Evolutionary conservation across 2,329 filamentous ascomycete genomes (phyloP), one percentile per base, ranked within the genome.

Genomic region (Phyllosticta citribraziliensis): DNA sequence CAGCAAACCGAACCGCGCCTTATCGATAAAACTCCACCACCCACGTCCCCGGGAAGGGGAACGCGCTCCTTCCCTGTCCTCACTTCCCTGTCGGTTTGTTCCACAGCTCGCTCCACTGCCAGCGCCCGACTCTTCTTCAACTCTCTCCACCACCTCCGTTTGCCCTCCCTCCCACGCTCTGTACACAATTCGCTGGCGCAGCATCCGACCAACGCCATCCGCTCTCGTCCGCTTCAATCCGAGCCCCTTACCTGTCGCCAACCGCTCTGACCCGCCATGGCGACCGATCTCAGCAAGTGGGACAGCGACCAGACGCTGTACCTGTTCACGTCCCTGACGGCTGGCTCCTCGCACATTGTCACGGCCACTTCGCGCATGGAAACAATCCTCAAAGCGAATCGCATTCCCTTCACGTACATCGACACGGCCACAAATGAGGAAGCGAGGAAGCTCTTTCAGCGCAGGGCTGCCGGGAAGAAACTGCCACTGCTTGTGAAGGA

Each of bases 281-380:
- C 74, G 70, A 63, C 68, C 54, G 76, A 78, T 61, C 73, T 80
- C 64, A 70, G 69, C 61, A 70, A 72, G 63, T 78, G 75, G 65
- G 78, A 80, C 63, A 74, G 73, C 62, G 77, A 79, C 66, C 74
- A 74, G 2, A 74, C 74, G 14, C 85, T 99, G 64, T 99, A 94
- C 79, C 88, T 99, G 69, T 97, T 95, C 78, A 97, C 94, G 63
- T 97, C 93, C 58, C 82, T 99, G 61, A 97, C 94, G 20, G 90
- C 94, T 63, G 94, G 94, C 65, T 96, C 91, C 51, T 96, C 91
- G 24, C 91, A 97, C 74, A 96, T 97, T 73, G 87, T 97, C 70
- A 97, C 94, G 51, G 94, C 92, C 25, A 97, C 94, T 1, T 95
- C 92, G 60, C 89, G 94, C 55, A 85, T 99, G 67, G 93, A 99